Percentiles rank a stretch among this genome's conserved stretches.
These are phyloP conservation scores for Leccinum longicurvipes DNA, from an alignment of 768 basidiomycete species.

Conservation along the genomic window DNA sequence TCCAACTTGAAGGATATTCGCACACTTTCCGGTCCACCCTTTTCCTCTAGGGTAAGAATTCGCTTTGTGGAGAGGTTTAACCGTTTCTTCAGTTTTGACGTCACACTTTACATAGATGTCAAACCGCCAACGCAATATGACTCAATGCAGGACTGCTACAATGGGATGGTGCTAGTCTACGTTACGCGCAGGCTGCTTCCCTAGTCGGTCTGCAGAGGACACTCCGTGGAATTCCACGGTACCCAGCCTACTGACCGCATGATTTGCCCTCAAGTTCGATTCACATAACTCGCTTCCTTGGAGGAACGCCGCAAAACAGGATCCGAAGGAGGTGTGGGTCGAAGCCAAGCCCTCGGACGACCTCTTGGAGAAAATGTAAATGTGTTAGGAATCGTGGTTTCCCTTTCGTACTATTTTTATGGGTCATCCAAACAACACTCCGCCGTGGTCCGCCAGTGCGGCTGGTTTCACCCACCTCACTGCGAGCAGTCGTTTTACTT, in stretches of 20 bases:
- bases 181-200: slow-evolving; percentile 1
- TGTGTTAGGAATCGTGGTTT: background rate
- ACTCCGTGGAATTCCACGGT: slow-evolving; percentile 24
- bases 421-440: background rate
- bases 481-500: background rate
- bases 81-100: background rate
- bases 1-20: no score
- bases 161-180: slow-evolving; percentile 1
- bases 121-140: background rate
- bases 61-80: background rate
- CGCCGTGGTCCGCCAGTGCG: background rate
- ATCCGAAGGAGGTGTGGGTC: slow-evolving; percentile 19
- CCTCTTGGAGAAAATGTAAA: slow-evolving; percentile 6
- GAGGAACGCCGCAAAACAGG: slow-evolving; percentile 19
- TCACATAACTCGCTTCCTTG: slow-evolving; percentile 20
- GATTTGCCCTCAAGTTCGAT: slow-evolving; percentile 11
- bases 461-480: slow-evolving; percentile 15
- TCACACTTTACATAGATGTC: background rate
- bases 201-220: background rate
- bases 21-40: background rate
- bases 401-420: slow-evolving; percentile 7
- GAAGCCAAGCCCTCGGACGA: slow-evolving; percentile 9
- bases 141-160: background rate
- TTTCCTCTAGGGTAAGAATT: background rate
- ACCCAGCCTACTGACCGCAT: slow-evolving; percentile 7